Conservation (phyloP, 1,139 yeast species). For the Suhomyces kunorum region DNA sequence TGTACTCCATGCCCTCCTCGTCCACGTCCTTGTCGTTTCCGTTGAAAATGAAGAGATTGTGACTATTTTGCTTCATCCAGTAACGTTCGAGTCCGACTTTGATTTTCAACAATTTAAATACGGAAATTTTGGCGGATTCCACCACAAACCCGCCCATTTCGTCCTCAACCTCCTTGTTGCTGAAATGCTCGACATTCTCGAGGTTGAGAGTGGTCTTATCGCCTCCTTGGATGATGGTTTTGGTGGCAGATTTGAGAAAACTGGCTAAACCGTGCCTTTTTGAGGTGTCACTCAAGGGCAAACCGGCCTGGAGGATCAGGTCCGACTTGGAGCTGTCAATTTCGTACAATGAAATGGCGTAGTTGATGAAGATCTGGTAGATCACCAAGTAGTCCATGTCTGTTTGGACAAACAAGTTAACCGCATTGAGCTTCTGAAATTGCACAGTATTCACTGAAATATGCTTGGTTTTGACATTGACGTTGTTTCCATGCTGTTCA, state of each 20-base stretch:
- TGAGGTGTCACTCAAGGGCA: conserved; percentile 34
- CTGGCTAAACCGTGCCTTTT: conserved; percentile 31
- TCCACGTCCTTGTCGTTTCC: conserved; percentile 15
- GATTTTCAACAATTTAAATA: conserved; percentile 39
- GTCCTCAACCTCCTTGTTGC: conserved; percentile 35
- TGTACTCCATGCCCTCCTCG: conserved; percentile 10
- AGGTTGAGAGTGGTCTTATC: conserved; percentile 26
- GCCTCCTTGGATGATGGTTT: conserved; percentile 32
- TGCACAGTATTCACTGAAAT: conserved; percentile 30
- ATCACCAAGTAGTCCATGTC: conserved; percentile 34
- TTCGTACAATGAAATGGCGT: conserved; percentile 36
- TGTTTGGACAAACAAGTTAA: conserved; percentile 40
- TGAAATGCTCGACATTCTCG: conserved; percentile 42
- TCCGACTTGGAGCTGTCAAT: conserved; percentile 27
- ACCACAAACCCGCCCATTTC: conserved; percentile 30
- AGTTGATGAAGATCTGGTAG: conserved; percentile 36
- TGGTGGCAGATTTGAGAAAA: conserved; percentile 40
- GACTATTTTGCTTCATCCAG: conserved; percentile 46
- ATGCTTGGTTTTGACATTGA: conserved; percentile 29
- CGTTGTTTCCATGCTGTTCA: conserved; percentile 35
- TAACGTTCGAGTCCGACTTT: conserved; percentile 34
- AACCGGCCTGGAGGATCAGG: conserved; percentile 35
- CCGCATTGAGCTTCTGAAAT: conserved; percentile 28
- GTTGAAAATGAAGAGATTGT: conserved; percentile 37
- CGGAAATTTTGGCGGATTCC: conserved; percentile 32